phyloP scores from a whole-genome alignment of 805 yeast genomes.

The Wickerhamomyces pijperi region DNA sequence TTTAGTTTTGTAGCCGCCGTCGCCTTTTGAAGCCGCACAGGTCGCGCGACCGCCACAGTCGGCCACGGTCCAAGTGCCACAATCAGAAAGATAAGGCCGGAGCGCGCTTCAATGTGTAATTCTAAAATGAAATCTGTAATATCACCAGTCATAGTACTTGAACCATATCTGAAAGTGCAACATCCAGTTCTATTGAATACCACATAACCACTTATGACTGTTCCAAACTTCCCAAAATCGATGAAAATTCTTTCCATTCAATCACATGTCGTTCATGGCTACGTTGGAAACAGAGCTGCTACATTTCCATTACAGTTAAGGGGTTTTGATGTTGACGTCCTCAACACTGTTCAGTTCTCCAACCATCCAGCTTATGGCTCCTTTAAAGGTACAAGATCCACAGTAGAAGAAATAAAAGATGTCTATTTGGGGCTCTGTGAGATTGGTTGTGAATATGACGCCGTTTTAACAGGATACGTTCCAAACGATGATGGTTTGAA shows the following conservation, averaged over 20 bases:
- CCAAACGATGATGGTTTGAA: slow-evolving; percentile 50
- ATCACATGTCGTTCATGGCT: slow-evolving; percentile 92
- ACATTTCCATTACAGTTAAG: slow-evolving; percentile 78
- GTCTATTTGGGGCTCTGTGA: slow-evolving; percentile 45
- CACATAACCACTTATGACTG: too few species aligned
- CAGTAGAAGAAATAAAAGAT: slow-evolving; percentile 32
- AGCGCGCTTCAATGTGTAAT: too few species aligned
- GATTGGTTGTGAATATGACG: slow-evolving; percentile 42
- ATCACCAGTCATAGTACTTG: too few species aligned
- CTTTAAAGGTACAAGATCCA: slow-evolving; percentile 46
- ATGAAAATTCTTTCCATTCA: slow-evolving; percentile 44
- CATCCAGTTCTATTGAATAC: too few species aligned
- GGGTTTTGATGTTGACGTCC: slow-evolving; percentile 89
- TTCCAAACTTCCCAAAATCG: too few species aligned
- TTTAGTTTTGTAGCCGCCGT: too few species aligned
- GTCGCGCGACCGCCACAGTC: too few species aligned
- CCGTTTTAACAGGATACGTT: slow-evolving; percentile 70
- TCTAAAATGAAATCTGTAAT: too few species aligned
- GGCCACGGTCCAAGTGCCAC: too few species aligned
- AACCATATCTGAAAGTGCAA: too few species aligned
- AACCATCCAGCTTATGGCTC: slow-evolving; percentile 85
- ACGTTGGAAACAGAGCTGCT: slow-evolving; percentile 88
- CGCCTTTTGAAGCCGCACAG: too few species aligned
- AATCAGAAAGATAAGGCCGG: too few species aligned
- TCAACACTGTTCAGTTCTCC: slow-evolving; percentile 81